phyloP scores from a whole-genome alignment of 495 filamentous ascomycete species.

The Rusavskia elegans region DNA sequence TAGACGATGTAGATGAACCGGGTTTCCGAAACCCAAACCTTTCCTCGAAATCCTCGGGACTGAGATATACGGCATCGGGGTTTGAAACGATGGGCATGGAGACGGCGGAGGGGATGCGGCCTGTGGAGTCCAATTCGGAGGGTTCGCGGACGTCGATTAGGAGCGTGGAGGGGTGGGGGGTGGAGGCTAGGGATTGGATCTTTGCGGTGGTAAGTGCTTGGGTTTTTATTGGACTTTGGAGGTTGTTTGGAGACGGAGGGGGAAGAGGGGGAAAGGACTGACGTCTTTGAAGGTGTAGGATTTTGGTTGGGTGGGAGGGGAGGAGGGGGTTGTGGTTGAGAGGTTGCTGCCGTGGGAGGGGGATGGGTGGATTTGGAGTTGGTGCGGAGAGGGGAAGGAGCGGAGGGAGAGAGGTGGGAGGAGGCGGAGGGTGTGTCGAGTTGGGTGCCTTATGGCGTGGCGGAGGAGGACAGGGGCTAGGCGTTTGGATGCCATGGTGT shows the following conservation, averaged over 20 bases:
- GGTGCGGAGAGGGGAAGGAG: background rate
- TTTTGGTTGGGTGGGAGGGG: background rate
- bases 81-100: constrained; percentile 64
- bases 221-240: background rate
- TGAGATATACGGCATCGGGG: constrained; percentile 63
- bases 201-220: background rate
- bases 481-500: background rate
- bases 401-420: background rate
- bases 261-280: background rate
- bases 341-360: background rate
- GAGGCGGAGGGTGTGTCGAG: background rate
- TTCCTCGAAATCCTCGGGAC: constrained; percentile 60
- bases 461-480: background rate
- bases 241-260: background rate
- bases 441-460: background rate
- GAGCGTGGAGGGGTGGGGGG: constrained; percentile 1
- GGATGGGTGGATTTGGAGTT: background rate
- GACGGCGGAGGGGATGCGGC: constrained; percentile 62
- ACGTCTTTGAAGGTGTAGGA: constrained; percentile 11
- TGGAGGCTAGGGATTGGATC: background rate
- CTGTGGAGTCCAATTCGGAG: constrained; percentile 47
- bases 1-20: background rate
- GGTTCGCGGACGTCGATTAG: constrained; percentile 74
- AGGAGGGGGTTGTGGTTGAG: background rate
- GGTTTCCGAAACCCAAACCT: constrained; percentile 54